phyloP scores from a whole-genome alignment of 1,284 basidiomycete species.

The Malassezia cuniculi region DNA sequence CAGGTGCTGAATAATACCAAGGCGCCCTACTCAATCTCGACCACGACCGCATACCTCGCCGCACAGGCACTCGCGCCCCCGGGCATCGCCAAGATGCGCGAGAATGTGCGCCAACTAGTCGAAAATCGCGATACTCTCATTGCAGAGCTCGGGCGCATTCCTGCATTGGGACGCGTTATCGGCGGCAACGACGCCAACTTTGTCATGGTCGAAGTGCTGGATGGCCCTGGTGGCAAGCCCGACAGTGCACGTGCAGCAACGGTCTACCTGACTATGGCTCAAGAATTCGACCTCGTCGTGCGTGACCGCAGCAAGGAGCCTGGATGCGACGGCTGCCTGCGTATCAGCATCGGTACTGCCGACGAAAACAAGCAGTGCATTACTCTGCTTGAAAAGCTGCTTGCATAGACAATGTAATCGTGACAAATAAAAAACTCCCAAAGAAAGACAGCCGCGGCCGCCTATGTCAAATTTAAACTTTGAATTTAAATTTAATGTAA shows the following conservation, averaged over 20 bases:
- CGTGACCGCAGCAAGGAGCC: constrained; percentile 72
- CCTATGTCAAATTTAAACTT: too few species aligned
- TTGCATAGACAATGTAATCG: too few species aligned
- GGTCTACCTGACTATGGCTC: constrained; percentile 70
- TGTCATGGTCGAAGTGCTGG: constrained; percentile 65
- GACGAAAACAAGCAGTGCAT: constrained; percentile 52
- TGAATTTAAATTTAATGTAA: too few species aligned
- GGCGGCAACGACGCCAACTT: constrained; percentile 88
- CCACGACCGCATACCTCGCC: constrained; percentile 74
- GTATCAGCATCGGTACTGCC: constrained; percentile 78
- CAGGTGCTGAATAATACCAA: constrained; percentile 91
- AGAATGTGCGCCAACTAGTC: constrained; percentile 56
- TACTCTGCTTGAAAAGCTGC: constrained; percentile 25
- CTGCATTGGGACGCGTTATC: constrained; percentile 56
- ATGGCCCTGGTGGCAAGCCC: constrained; percentile 48
- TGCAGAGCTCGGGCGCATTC: constrained; percentile 48
- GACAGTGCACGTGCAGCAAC: constrained; percentile 59
- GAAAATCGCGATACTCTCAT: constrained; percentile 54
- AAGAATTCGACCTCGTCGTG: constrained; percentile 77
- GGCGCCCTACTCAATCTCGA: constrained; percentile 92
- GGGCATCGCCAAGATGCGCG: constrained; percentile 57
- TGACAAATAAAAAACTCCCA: too few species aligned
- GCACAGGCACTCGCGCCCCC: constrained; percentile 60
- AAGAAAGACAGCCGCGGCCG: too few species aligned
- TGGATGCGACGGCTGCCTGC: constrained; percentile 74